Conservation (phyloP, 106 monocot species). For the Platanthera guangdongensis region DNA sequence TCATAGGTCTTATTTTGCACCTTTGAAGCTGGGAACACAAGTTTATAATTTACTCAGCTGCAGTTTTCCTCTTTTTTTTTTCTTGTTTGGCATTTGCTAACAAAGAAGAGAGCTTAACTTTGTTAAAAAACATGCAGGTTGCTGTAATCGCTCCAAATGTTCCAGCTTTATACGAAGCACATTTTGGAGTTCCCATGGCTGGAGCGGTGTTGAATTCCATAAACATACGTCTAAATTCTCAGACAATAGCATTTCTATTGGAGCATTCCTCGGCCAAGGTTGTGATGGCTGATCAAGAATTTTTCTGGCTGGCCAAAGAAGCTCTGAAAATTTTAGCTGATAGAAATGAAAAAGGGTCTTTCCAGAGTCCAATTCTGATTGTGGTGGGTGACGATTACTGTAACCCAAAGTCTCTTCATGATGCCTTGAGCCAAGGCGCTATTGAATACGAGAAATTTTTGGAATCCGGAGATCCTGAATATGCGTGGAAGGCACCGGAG, state of each 20-base stretch:
- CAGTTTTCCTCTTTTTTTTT: background rate
- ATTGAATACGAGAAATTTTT: constrained; percentile 86
- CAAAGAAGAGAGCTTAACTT: background rate
- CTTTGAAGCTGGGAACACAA: background rate
- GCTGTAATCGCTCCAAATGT: constrained; percentile 91
- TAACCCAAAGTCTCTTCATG: constrained; percentile 36
- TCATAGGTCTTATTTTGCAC: background rate
- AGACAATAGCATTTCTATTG: constrained; percentile 73
- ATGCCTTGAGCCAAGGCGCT: constrained; percentile 66
- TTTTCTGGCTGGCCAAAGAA: constrained; percentile 54
- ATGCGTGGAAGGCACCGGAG: constrained; percentile 65
- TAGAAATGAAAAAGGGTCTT: constrained; percentile 25
- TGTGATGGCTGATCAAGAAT: constrained; percentile 87
- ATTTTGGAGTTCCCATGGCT: constrained; percentile 96
- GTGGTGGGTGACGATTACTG: constrained; percentile 74
- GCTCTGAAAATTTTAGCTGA: constrained; percentile 57
- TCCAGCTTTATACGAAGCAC: constrained; percentile 84
- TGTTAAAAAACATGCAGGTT: constrained; percentile 36
- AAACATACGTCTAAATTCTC: constrained; percentile 75
- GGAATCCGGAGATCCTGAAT: constrained; percentile 69
- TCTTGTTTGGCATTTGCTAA: background rate
- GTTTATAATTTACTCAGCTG: background rate
- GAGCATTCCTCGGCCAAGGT: constrained; percentile 68
- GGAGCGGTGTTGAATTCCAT: constrained; percentile 75
- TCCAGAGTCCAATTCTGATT: constrained; percentile 57